phyloP scores from a whole-genome alignment of 2,329 filamentous ascomycete species.

The Aspergillus ochraceus region DNA sequence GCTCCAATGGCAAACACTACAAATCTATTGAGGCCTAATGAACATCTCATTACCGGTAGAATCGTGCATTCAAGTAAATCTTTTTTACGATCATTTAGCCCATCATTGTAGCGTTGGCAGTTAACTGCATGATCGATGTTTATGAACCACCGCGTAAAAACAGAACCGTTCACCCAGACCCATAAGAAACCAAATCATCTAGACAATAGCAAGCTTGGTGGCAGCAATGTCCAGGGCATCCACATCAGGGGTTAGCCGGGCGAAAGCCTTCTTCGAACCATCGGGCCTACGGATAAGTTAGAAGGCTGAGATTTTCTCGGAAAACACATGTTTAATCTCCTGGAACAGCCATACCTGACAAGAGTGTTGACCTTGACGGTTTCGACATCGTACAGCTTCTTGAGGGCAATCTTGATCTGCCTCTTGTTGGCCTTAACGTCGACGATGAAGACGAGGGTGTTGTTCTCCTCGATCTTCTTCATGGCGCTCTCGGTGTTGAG shows the following conservation, averaged over 20 bases:
- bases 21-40: background rate
- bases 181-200: constrained; percentile 53
- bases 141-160: constrained; percentile 42
- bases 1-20: background rate
- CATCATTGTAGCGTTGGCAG: constrained; percentile 30
- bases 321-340: background rate
- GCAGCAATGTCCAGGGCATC: constrained; percentile 99
- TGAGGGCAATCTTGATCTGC: constrained; percentile 96
- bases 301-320: background rate
- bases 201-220: constrained; percentile 98
- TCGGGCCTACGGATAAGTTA: constrained; percentile 65
- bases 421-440: constrained; percentile 99
- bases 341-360: constrained; percentile 69
- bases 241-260: constrained; percentile 90
- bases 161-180: constrained; percentile 46
- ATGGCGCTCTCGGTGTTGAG: constrained; percentile 99
- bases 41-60: constrained; percentile 3
- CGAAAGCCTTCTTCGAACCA: constrained; percentile 98
- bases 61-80: constrained; percentile 29
- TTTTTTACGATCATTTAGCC: constrained; percentile 40
- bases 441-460: constrained; percentile 97
- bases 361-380: constrained; percentile 99
- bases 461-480: constrained; percentile 99
- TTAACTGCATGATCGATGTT: constrained; percentile 36
- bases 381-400: constrained; percentile 99